Conservation (phyloP, 345 rosid genomes). For the Eucalyptus dawsonii region DNA sequence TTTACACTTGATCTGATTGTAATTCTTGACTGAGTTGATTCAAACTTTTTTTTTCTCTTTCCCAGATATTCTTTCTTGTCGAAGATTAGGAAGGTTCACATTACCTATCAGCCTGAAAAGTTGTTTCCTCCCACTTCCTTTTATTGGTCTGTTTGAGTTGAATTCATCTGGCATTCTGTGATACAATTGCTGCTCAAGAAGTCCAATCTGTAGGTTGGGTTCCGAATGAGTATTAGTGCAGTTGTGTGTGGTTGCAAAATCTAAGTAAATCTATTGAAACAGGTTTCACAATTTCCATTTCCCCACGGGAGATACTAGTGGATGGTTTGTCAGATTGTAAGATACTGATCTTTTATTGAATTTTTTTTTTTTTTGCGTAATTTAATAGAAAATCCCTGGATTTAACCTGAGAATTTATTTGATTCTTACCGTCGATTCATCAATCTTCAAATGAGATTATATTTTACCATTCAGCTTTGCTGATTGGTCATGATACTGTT, state of each 20-base stretch:
- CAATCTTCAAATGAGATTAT: background rate
- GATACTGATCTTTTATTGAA: background rate
- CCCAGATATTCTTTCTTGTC: background rate
- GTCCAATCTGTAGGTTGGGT: background rate
- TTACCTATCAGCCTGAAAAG: background rate
- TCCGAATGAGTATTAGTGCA: background rate
- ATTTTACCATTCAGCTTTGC: background rate
- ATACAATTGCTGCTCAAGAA: background rate
- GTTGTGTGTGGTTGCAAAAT: background rate
- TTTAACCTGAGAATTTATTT: background rate
- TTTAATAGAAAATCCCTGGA: background rate
- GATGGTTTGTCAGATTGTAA: background rate
- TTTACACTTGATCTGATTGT: background rate
- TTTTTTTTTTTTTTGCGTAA: background rate
- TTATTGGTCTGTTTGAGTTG: background rate
- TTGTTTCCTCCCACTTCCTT: background rate
- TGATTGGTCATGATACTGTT: background rate
- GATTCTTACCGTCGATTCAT: background rate
- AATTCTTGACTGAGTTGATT: background rate
- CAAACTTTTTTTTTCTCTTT: background rate
- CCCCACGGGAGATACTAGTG: background rate
- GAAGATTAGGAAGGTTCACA: background rate
- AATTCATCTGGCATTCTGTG: background rate
- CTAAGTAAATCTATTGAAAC: background rate
- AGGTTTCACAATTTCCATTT: background rate